Evolutionary conservation across 495 filamentous ascomycete genomes (phyloP).

Genomic region (Melanomma pulvis-pyrius): DNA sequence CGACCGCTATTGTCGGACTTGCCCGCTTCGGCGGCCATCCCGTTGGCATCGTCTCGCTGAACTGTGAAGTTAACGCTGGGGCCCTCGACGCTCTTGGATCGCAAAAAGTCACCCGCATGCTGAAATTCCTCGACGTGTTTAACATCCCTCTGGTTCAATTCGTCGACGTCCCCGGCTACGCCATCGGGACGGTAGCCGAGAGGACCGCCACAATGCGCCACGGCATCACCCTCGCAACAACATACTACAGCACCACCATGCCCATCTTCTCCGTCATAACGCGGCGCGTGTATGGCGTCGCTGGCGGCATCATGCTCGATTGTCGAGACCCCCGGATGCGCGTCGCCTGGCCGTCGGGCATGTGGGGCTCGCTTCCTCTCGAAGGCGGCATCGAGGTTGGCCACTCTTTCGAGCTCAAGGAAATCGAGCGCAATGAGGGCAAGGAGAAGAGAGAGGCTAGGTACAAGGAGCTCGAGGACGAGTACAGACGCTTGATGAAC

Average conservation of each 20-base stretch:
- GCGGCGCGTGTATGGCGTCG: slow-evolving; percentile 61
- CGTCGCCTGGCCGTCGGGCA: slow-evolving; percentile 64
- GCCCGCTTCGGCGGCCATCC: slow-evolving; percentile 59
- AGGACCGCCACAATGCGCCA: slow-evolving; percentile 65
- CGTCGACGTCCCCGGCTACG: slow-evolving; percentile 63
- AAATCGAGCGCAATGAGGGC: slow-evolving; percentile 54
- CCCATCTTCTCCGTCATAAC: slow-evolving; percentile 64
- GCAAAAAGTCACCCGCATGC: slow-evolving; percentile 60
- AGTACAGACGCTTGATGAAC: slow-evolving; percentile 64
- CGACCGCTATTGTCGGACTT: slow-evolving; percentile 61
- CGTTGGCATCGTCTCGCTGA: slow-evolving; percentile 59
- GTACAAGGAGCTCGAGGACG: slow-evolving; percentile 59
- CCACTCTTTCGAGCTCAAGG: slow-evolving; percentile 60
- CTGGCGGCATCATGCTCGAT: slow-evolving; percentile 64
- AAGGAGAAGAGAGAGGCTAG: slow-evolving; percentile 50
- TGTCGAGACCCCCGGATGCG: slow-evolving; percentile 61
- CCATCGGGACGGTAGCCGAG: slow-evolving; percentile 64
- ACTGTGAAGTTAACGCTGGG: slow-evolving; percentile 61
- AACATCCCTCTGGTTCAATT: slow-evolving; percentile 66
- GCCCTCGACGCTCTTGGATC: slow-evolving; percentile 62
- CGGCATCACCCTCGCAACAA: slow-evolving; percentile 60
- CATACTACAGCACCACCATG: slow-evolving; percentile 62
- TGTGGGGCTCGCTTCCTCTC: slow-evolving; percentile 63
- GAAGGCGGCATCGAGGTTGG: slow-evolving; percentile 66
- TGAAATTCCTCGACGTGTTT: slow-evolving; percentile 67